These are phyloP conservation scores for Xylaria flabelliformis DNA, from an alignment of 495 filamentous ascomycete species.

Conservation along the genomic window DNA sequence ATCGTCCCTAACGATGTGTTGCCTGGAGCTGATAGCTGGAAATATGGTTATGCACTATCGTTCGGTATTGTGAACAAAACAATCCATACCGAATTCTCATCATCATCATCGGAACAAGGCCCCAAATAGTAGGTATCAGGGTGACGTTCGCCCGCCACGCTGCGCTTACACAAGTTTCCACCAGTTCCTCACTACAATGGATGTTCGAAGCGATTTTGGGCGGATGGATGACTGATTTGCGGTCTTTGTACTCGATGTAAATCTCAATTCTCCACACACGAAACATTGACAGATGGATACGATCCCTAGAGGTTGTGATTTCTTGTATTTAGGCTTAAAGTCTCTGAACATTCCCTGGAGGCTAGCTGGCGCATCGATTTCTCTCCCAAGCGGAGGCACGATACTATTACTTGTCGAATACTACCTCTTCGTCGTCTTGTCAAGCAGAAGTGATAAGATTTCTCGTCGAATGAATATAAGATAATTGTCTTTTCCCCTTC, in stretches of 20 bases:
- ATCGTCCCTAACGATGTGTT: conserved; percentile 28
- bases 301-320: background rate
- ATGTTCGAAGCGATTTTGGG: background rate
- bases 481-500: background rate
- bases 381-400: background rate
- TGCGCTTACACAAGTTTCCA: background rate
- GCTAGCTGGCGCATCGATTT: background rate
- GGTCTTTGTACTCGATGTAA: background rate
- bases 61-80: conserved; percentile 34
- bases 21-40: conserved; percentile 40
- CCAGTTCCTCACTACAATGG: background rate
- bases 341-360: background rate
- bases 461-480: background rate
- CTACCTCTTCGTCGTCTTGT: background rate
- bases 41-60: conserved; percentile 36
- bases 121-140: background rate
- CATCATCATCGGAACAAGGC: background rate
- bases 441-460: background rate
- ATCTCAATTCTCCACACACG: background rate
- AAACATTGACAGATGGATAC: background rate
- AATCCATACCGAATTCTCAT: background rate
- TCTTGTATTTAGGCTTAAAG: background rate
- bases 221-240: background rate
- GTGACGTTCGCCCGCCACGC: background rate
- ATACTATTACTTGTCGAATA: background rate